Percentiles rank a stretch among this genome's conserved stretches.
Evolutionary conservation across 768 basidiomycete species (phyloP).

Genomic region (Rhodotorula graminis): DNA sequence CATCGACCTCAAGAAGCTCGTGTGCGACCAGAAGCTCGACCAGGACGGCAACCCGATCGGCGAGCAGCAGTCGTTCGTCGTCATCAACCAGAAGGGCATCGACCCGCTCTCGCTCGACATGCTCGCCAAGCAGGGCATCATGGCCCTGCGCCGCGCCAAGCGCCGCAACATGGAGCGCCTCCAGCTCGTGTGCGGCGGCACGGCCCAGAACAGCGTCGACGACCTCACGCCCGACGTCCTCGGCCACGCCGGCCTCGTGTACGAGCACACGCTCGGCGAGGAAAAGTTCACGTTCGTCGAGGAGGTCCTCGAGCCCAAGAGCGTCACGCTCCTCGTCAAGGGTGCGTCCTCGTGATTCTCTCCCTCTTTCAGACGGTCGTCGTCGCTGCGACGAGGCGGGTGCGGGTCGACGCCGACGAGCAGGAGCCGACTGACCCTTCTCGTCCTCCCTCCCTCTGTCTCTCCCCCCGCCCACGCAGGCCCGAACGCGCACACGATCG

Average conservation of each 20-base stretch:
- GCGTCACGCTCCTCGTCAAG: slow-evolving; percentile 93
- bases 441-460: too few species aligned
- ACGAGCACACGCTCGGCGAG: slow-evolving; percentile 97
- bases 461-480: slow-evolving; percentile 46
- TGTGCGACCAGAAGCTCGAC: slow-evolving; percentile 88
- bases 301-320: slow-evolving; percentile 90
- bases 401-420: too few species aligned
- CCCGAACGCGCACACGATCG: slow-evolving; percentile 90
- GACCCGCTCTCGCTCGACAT: slow-evolving; percentile 95
- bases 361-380: neutral
- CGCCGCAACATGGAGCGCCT: slow-evolving; percentile 97
- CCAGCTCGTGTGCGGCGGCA: slow-evolving; percentile 88
- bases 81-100: slow-evolving; percentile 99
- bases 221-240: slow-evolving; percentile 85
- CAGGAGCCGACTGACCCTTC: too few species aligned
- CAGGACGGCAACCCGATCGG: slow-evolving; percentile 48
- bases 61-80: slow-evolving; percentile 71
- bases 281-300: slow-evolving; percentile 98
- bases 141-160: slow-evolving; percentile 91
- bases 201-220: slow-evolving; percentile 96
- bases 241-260: slow-evolving; percentile 96
- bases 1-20: slow-evolving; percentile 88
- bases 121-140: slow-evolving; percentile 90
- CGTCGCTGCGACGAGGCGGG: neutral
- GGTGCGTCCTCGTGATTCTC: slow-evolving; percentile 47